Conservation (phyloP, 306 rosid genomes). For the Cucurbita pepo region DNA sequence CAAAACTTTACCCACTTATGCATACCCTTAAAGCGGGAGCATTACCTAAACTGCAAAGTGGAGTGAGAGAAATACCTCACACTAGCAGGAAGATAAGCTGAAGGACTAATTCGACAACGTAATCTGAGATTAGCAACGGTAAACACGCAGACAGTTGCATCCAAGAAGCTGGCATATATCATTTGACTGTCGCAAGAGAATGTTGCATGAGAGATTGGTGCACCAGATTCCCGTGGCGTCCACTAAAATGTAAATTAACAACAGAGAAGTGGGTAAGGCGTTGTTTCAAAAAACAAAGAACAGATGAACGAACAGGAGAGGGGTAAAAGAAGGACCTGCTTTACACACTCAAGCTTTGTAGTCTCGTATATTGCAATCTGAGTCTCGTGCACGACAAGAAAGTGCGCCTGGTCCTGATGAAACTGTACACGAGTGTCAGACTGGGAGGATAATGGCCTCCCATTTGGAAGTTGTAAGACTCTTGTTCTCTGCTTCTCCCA, state of each 20-base stretch:
- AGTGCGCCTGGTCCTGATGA: constrained; percentile 80
- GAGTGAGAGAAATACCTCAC: constrained; percentile 39
- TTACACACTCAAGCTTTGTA: constrained; percentile 57
- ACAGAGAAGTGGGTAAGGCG: not conserved
- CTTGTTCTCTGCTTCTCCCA: constrained; percentile 88
- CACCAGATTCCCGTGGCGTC: constrained; percentile 56
- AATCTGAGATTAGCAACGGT: constrained; percentile 66
- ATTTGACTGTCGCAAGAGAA: constrained; percentile 97
- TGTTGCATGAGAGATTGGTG: constrained; percentile 91
- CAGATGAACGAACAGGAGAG: not conserved
- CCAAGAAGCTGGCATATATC: constrained; percentile 79
- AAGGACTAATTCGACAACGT: constrained; percentile 74
- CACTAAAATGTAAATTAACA: constrained; percentile 39
- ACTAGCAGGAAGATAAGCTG: constrained; percentile 63
- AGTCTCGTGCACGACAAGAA: constrained; percentile 88
- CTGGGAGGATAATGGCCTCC: constrained; percentile 60
- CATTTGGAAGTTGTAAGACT: constrained; percentile 74
- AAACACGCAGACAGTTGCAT: constrained; percentile 64
- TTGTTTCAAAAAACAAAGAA: not conserved
- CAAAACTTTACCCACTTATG: not conserved
- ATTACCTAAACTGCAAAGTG: not conserved
- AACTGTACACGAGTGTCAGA: constrained; percentile 85
- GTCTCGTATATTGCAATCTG: constrained; percentile 87
- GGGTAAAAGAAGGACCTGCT: constrained; percentile 34
- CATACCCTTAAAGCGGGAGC: not conserved